Evolutionary conservation across 2,329 filamentous ascomycete species (phyloP), one percentile per base, ranked within the genome.

Genomic region (Chaetoscypha palmicola): DNA sequence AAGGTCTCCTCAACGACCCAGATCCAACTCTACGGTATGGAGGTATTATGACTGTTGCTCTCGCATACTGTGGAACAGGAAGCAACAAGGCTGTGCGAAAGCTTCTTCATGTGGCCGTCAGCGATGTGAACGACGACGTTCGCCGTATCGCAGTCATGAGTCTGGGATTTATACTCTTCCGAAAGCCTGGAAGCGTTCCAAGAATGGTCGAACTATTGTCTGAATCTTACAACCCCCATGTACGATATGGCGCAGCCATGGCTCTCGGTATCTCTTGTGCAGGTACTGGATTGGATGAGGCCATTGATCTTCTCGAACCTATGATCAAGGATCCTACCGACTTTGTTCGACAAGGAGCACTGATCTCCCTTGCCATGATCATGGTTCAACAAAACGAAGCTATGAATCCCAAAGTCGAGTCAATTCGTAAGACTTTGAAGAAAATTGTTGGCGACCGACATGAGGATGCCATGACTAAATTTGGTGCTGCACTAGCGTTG

Each of bases 261-360:
- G 94, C 94, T 33, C 78, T 98, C 10, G 92, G 92, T 67, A 98
- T 98, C 59, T 94, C 94, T 20, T 98, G 94, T 59, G 92, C 92
- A 20, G 92, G 92, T 37, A 98, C 92, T 41, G 92, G 92, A 11
- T 74, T 97, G 22, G 89, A 95, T 51, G 92, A 98, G 68, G 92
- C 94, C 17, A 92, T 97, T 50, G 92, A 98, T 59, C 75, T 98
- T 14, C 76, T 98, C 3, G 92, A 98, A 70, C 92, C 92, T 14
- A 98, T 98, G 92, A 90, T 96, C 72, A 98, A 97, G 73, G 92
- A 98, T 58, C 94, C 92, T 5, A 94, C 90, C 46, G 92, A 98
- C 69, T 98, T 98, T 63, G 92, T 98, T 41, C 83, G 94, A 56
- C 92, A 98, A 67, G 92, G 94, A 62, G 91, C 92, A 31, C 73